Percentiles rank a stretch among this genome's conserved stretches.
Evolutionary conservation across 73 alveolate genomes (phyloP).

Genomic region (Paramecium caudatum): DNA sequence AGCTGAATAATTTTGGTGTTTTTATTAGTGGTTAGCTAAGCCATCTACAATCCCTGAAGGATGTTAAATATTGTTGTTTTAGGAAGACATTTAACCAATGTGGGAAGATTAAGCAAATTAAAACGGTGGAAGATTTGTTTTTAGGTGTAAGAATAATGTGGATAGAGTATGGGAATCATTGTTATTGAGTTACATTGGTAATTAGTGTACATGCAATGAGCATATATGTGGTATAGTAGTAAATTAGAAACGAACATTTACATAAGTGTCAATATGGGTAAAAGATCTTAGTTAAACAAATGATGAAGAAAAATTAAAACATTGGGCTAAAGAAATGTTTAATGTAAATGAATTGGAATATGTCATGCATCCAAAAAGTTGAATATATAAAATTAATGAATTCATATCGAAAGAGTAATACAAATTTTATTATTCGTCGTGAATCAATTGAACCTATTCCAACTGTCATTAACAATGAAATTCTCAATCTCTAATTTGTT

Average conservation of each 20-base stretch:
- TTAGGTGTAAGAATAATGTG: conserved; percentile 28
- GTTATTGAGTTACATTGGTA: conserved; percentile 35
- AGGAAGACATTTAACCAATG: conserved; percentile 60
- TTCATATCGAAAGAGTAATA: conserved; percentile 15
- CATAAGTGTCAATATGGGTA: conserved; percentile 53
- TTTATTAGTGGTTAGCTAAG: not conserved
- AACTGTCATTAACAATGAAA: not conserved
- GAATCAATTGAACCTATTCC: conserved; percentile 2
- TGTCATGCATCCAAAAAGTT: conserved; percentile 64
- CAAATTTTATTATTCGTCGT: not conserved
- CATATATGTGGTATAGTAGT: conserved; percentile 31
- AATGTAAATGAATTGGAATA: conserved; percentile 43
- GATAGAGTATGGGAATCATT: conserved; percentile 56
- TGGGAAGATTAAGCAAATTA: conserved; percentile 52
- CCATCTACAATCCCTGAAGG: conserved; percentile 62
- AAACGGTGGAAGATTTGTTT: conserved; percentile 67
- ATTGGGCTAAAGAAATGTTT: conserved; percentile 60
- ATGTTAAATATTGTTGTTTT: conserved; percentile 38
- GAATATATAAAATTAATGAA: conserved; percentile 13
- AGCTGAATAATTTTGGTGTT: conserved; percentile 38
- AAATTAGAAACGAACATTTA: conserved; percentile 20
- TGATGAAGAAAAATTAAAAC: not conserved
- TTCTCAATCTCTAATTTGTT: not conserved
- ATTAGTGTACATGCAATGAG: conserved; percentile 24
- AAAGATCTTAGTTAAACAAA: conserved; percentile 20